phyloP scores from a whole-genome alignment of 108 stramenopile genomes.

The Nitzschia inconspicua region DNA sequence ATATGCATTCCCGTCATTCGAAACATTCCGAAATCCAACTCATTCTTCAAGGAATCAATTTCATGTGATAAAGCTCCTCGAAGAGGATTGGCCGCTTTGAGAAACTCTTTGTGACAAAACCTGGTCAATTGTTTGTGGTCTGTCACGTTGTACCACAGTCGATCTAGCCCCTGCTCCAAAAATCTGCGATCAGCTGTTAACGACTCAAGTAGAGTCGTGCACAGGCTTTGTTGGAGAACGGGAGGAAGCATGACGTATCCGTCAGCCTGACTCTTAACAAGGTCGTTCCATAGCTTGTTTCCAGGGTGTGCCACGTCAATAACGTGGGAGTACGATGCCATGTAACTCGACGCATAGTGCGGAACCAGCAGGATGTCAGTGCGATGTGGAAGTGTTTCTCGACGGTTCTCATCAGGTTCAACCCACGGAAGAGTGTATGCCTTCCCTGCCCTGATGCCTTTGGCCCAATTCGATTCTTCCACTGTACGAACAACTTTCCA shows the following conservation, averaged over 20 bases:
- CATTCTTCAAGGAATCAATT: constrained; percentile 25
- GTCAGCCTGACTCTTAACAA: constrained; percentile 8
- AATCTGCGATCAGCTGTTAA: constrained; percentile 22
- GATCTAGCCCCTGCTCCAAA: constrained; percentile 26
- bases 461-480: constrained; percentile 37
- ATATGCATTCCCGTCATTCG: constrained; percentile 23
- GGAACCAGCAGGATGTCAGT: constrained; percentile 34
- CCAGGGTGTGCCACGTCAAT: constrained; percentile 49
- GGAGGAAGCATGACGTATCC: constrained; percentile 16
- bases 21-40: constrained; percentile 28
- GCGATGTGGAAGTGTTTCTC: constrained; percentile 22
- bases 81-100: constrained; percentile 6
- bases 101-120: constrained; percentile 24
- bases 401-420: neutral
- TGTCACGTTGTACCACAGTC: constrained; percentile 30
- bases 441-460: constrained; percentile 31
- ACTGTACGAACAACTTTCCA: constrained; percentile 17
- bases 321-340: constrained; percentile 35
- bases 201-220: constrained; percentile 7
- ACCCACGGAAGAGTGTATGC: constrained; percentile 16
- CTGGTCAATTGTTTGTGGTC: constrained; percentile 4
- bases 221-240: constrained; percentile 16
- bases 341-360: constrained; percentile 24
- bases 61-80: constrained; percentile 10
- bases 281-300: constrained; percentile 29